Evolutionary conservation across 1,139 yeast genomes (phyloP).

Genomic region (Ogataea hybrid): DNA sequence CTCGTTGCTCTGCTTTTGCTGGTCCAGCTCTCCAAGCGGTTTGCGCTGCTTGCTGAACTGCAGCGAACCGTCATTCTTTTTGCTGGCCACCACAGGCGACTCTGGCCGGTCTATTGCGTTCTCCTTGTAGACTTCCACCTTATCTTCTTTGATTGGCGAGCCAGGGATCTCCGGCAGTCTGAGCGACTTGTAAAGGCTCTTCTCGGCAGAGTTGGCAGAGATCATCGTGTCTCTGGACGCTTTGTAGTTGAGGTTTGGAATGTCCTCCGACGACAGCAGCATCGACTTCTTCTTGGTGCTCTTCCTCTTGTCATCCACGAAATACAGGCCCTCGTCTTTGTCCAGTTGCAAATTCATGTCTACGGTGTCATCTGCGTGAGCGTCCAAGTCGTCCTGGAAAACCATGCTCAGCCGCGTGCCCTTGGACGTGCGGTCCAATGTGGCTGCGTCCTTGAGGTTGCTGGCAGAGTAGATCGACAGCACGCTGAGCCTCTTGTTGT

Average conservation of each 20-base stretch:
- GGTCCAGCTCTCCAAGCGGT: slow-evolving; percentile 35
- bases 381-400: slow-evolving; percentile 19
- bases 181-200: slow-evolving; percentile 25
- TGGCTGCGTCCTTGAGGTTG: slow-evolving; percentile 28
- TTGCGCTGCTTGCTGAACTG: slow-evolving; percentile 27
- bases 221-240: slow-evolving; percentile 30
- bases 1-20: slow-evolving; percentile 14
- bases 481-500: slow-evolving; percentile 66
- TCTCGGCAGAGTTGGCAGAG: slow-evolving; percentile 26
- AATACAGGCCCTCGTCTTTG: slow-evolving; percentile 26
- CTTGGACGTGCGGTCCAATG: slow-evolving; percentile 26
- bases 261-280: slow-evolving; percentile 12
- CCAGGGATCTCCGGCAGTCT: slow-evolving; percentile 35
- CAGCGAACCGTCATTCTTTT: slow-evolving; percentile 13
- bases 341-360: slow-evolving; percentile 22
- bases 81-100: slow-evolving; percentile 13
- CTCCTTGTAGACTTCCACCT: slow-evolving; percentile 22
- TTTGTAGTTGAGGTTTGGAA: slow-evolving; percentile 23
- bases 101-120: slow-evolving; percentile 4
- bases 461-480: slow-evolving; percentile 63
- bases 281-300: slow-evolving; percentile 11
- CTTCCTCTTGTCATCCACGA: slow-evolving; percentile 22
- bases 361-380: slow-evolving; percentile 18
- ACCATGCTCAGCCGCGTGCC: slow-evolving; percentile 24
- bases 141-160: slow-evolving; percentile 31